Conservation (phyloP, 2,329 filamentous ascomycete genomes). For the Neurospora crassa region DNA sequence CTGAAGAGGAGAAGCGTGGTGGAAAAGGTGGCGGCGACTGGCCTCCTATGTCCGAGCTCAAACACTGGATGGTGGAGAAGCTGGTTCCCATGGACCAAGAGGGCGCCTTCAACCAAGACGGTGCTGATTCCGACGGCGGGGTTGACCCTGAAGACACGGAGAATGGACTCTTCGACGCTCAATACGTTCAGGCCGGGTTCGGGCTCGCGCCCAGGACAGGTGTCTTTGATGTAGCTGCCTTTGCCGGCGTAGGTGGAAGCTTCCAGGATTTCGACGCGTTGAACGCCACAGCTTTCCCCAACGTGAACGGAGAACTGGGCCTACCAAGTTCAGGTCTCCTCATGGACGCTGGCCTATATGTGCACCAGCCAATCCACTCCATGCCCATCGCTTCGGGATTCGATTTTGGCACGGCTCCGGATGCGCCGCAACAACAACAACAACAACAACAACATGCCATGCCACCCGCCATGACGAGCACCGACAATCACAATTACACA, state of each 20-base stretch:
- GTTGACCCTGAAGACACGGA: slow-evolving; percentile 18
- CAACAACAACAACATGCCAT: slow-evolving; percentile 11
- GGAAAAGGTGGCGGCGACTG: slow-evolving; percentile 45
- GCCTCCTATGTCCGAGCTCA: slow-evolving; percentile 47
- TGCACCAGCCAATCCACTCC: slow-evolving; percentile 4
- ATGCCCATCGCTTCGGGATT: slow-evolving; percentile 21
- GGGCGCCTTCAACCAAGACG: slow-evolving; percentile 25
- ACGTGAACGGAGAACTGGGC: slow-evolving; percentile 6
- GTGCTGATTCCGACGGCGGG: slow-evolving; percentile 22
- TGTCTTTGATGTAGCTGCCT: slow-evolving; percentile 9
- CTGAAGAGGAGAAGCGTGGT: slow-evolving; percentile 40
- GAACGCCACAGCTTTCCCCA: slow-evolving; percentile 7
- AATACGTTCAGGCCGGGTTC: slow-evolving; percentile 3
- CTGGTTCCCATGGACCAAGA: slow-evolving; percentile 33
- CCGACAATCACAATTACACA: slow-evolving; percentile 15
- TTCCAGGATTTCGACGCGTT: slow-evolving; percentile 11
- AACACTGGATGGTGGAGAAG: slow-evolving; percentile 50
- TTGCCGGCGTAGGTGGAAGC: slow-evolving; percentile 13
- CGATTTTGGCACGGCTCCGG: slow-evolving; percentile 8
- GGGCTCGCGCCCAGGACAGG: background rate
- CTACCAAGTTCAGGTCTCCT: slow-evolving; percentile 7
- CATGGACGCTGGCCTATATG: slow-evolving; percentile 8
- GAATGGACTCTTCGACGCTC: slow-evolving; percentile 11
- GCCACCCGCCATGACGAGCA: slow-evolving; percentile 8
- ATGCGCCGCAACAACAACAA: slow-evolving; percentile 8